A percentile compares a stretch with the other conserved stretches of the same genome.
Conservation (phyloP, 1,284 basidiomycete species). For the Boletus nobilissimus region DNA sequence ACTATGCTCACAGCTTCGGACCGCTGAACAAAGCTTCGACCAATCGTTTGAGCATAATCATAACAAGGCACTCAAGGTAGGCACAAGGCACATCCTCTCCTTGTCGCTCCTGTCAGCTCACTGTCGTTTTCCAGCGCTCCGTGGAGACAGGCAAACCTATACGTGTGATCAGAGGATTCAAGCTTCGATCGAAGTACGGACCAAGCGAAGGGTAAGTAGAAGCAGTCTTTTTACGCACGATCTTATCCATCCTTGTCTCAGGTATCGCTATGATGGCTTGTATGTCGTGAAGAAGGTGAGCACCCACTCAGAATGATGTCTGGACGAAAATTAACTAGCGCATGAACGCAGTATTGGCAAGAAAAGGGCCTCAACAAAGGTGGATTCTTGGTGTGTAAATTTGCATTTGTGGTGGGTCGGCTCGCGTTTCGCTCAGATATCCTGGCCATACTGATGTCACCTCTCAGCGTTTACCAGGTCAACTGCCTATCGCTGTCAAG, state of each 20-base stretch:
- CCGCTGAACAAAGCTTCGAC: slow-evolving; percentile 83
- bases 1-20: slow-evolving; percentile 69
- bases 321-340: neutral
- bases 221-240: neutral
- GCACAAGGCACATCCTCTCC: neutral
- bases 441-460: too few relatives aligned
- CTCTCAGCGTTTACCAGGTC: too few relatives aligned
- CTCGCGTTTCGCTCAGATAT: too few relatives aligned
- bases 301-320: neutral
- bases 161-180: slow-evolving; percentile 85
- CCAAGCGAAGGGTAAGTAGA: slow-evolving; percentile 73
- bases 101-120: slow-evolving; percentile 1
- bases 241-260: slow-evolving; percentile 38
- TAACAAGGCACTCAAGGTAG: slow-evolving; percentile 75
- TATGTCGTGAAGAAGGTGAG: slow-evolving; percentile 78
- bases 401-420: too few relatives aligned
- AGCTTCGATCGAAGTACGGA: slow-evolving; percentile 73
- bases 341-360: slow-evolving; percentile 66
- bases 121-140: slow-evolving; percentile 60
- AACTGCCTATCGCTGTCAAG: too few relatives aligned
- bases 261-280: slow-evolving; percentile 87
- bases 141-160: slow-evolving; percentile 79
- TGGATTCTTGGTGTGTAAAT: too few relatives aligned
- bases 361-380: slow-evolving; percentile 64
- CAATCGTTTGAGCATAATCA: slow-evolving; percentile 78